A percentile compares a stretch with the other conserved stretches of the same genome.
phyloP scores from a whole-genome alignment of 148 eudicot genomes.

The Rhododendron vialii region DNA sequence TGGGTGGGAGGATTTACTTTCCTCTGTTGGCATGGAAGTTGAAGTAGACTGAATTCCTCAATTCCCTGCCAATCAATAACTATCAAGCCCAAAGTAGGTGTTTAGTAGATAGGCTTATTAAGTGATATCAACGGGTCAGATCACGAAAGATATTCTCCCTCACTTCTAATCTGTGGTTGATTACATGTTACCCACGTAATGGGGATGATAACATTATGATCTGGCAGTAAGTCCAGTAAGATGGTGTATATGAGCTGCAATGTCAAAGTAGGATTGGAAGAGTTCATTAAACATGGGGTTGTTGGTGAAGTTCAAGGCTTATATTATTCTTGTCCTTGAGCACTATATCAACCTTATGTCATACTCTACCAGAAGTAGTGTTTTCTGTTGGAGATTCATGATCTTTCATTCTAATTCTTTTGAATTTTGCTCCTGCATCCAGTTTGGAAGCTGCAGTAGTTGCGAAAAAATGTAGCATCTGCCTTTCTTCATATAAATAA shows the following conservation, averaged over 20 bases:
- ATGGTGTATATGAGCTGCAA: not conserved
- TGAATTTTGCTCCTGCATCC: not conserved
- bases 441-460: not conserved
- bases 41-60: not conserved
- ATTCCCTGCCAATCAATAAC: not conserved
- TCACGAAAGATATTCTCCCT: not conserved
- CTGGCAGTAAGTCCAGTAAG: not conserved
- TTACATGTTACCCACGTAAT: not conserved
- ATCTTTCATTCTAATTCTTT: not conserved
- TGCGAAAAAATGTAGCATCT: not conserved
- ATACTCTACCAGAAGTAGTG: not conserved
- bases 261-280: not conserved
- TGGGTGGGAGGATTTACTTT: not conserved
- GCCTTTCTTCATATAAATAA: not conserved
- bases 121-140: not conserved
- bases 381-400: not conserved
- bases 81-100: not conserved
- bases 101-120: not conserved
- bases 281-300: not conserved
- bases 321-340: not conserved
- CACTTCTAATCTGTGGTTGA: not conserved
- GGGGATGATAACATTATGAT: too few species aligned
- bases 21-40: not conserved
- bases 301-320: not conserved
- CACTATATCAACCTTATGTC: not conserved